Conservation (phyloP, 179 eudicot genomes). For the Vitellaria paradoxa region DNA sequence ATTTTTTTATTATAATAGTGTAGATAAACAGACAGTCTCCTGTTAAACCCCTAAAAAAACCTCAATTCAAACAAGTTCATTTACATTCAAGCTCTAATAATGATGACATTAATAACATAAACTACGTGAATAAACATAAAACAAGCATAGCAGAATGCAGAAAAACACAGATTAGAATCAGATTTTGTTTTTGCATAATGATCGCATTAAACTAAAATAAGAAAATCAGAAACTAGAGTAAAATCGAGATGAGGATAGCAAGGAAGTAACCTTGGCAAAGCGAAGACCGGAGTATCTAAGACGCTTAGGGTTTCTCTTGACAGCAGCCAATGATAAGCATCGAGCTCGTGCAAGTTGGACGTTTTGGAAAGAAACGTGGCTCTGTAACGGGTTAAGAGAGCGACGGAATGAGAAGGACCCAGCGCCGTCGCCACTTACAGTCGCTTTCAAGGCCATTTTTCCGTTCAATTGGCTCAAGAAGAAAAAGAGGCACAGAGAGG, state of each 20-base stretch:
- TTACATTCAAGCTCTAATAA: neutral
- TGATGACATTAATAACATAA: neutral
- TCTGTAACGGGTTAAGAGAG: slow-evolving; percentile 12
- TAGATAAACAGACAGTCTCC: too few relatives aligned
- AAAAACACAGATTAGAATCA: neutral
- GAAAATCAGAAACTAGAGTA: neutral
- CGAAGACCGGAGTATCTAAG: slow-evolving; percentile 76
- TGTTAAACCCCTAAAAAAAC: neutral
- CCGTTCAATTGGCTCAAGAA: slow-evolving; percentile 8
- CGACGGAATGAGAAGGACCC: slow-evolving; percentile 23
- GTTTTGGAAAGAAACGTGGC: slow-evolving; percentile 18
- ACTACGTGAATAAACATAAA: neutral
- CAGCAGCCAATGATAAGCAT: slow-evolving; percentile 33
- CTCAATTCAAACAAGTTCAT: neutral
- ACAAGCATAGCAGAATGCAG: too few relatives aligned
- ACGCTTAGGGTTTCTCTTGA: slow-evolving; percentile 78
- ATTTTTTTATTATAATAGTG: too few relatives aligned
- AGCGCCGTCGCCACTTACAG: slow-evolving; percentile 10
- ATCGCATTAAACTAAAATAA: neutral
- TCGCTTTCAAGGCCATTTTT: slow-evolving; percentile 26
- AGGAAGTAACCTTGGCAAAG: slow-evolving; percentile 51
- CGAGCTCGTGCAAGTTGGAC: slow-evolving; percentile 15
- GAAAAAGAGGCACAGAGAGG: neutral
- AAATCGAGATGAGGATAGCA: slow-evolving; percentile 4
- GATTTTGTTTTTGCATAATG: neutral